Evolutionary conservation across 73 alveolate species (phyloP), one percentile per base, ranked within the genome.

Genomic region (Paramecium primaurelia): DNA sequence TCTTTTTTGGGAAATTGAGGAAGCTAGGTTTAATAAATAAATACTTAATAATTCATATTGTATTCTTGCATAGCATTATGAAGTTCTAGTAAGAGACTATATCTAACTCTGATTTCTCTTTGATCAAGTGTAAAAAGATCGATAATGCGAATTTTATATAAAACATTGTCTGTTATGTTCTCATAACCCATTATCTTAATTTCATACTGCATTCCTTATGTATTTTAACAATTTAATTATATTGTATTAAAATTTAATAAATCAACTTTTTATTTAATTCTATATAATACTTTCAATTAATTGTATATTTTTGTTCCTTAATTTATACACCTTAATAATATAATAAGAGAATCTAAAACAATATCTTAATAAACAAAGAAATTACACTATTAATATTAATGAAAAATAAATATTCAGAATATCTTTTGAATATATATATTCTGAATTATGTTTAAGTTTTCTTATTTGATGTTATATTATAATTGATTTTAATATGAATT

Each of bases 51-150:
- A 44, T 80, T 42, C n/a, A 26, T 47, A 47, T 80, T 80, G 16
- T 80, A 26, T 16, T 80, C 58, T 49, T 80, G 30, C 54, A 80
- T 18, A 8, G 77, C 34, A 26, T 40, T 42, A 45, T 80, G 91
- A 26, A 80, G 58, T 1, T 80, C 91, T 45, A 40, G 58, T 4
- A 80, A 36, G 20, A 26, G 71, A 49, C 91, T 80, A 80, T 80
- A 80, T 80, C 91, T 40, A 10, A 80, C 91, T 80, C 91, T n/a
- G 45, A 80, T 80, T 2, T 80, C 91, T 80, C 91, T 42, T 10
- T 42, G 7, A 44, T 80, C 91, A 0, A 80, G 54, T 4, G 71
- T 80, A 6, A 12, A 8, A 3, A 80, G 58, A 25, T 80, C 77
- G 32, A 25, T 80, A 2, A 80, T 80, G 8, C 91, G 22, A 5